phyloP scores from a whole-genome alignment of 768 basidiomycete species.

The Agaricus blazei region DNA sequence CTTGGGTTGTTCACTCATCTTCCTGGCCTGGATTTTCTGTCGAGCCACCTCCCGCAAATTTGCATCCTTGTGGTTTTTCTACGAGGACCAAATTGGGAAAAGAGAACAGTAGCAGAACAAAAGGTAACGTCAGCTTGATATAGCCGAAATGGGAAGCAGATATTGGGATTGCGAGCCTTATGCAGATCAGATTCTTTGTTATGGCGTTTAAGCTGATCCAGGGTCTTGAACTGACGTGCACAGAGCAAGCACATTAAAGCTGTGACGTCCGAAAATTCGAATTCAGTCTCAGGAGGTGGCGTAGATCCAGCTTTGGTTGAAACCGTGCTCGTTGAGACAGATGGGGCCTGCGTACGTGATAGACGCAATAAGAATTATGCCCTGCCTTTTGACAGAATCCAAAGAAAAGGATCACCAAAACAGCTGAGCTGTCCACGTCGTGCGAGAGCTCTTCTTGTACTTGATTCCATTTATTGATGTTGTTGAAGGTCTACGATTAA shows the following conservation, averaged over 20 bases:
- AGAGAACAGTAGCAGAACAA: slow-evolving; percentile 10
- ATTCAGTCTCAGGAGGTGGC: slow-evolving; percentile 51
- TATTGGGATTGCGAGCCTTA: slow-evolving; percentile 65
- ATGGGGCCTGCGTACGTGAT: slow-evolving; percentile 10
- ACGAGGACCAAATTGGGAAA: slow-evolving; percentile 15
- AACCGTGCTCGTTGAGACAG: slow-evolving; percentile 2
- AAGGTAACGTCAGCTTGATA: slow-evolving; percentile 23
- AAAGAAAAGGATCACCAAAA: slow-evolving; percentile 30
- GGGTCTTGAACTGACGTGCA: slow-evolving; percentile 84
- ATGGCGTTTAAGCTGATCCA: slow-evolving; percentile 84
- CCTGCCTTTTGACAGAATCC: slow-evolving; percentile 2
- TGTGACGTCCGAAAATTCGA: slow-evolving; percentile 76
- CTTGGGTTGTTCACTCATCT: slow-evolving; percentile 56
- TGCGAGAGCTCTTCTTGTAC: slow-evolving; percentile 76
- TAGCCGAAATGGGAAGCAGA: slow-evolving; percentile 22
- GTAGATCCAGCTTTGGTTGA: slow-evolving; percentile 18
- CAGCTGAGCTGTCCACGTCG: slow-evolving; percentile 1
- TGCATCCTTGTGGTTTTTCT: slow-evolving; percentile 85
- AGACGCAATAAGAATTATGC: slow-evolving; percentile 9
- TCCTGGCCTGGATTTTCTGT: slow-evolving; percentile 53
- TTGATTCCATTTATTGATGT: slow-evolving; percentile 97
- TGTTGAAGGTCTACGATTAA: slow-evolving; percentile 65
- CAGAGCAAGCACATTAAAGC: slow-evolving; percentile 86
- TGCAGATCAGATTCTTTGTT: slow-evolving; percentile 93
- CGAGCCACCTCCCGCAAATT: slow-evolving; percentile 69